phyloP scores from a whole-genome alignment of 305 asterid genomes.

The Fraxinus greggii region DNA sequence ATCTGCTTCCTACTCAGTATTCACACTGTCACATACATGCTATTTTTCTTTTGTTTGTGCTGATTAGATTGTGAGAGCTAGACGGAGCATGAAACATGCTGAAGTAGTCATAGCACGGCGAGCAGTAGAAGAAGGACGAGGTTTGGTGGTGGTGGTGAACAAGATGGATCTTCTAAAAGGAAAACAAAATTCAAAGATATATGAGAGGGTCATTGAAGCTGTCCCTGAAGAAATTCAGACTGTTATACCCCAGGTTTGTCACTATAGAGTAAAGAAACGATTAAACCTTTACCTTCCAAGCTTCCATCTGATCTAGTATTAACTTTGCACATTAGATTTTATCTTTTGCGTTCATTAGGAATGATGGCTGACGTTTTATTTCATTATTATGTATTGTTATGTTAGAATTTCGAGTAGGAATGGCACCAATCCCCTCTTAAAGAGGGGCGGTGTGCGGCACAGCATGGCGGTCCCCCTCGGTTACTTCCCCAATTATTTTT shows the following conservation, averaged over 20 bases:
- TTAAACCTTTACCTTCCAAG: not conserved
- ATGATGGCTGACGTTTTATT: not conserved
- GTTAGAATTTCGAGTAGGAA: not conserved
- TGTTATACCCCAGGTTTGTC: slow-evolving; percentile 76
- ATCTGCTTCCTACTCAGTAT: not conserved
- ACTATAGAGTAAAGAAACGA: not conserved
- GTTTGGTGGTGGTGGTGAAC: slow-evolving; percentile 82
- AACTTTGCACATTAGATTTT: not conserved
- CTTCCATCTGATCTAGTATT: not conserved
- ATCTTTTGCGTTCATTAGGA: not conserved
- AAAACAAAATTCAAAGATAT: slow-evolving; percentile 46
- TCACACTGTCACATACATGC: not conserved
- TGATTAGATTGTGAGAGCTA: slow-evolving; percentile 59
- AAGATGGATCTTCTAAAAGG: slow-evolving; percentile 83
- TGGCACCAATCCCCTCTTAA: not conserved
- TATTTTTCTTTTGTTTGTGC: slow-evolving; percentile 17
- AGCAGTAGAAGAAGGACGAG: slow-evolving; percentile 91
- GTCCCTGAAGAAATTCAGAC: slow-evolving; percentile 94
- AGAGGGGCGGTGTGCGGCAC: not conserved
- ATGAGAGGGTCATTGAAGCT: slow-evolving; percentile 54
- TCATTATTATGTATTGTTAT: not conserved
- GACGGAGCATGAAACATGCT: slow-evolving; percentile 84
- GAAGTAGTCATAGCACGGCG: slow-evolving; percentile 96
- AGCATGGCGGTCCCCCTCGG: not conserved
- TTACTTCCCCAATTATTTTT: not conserved